Evolutionary conservation across 495 filamentous ascomycete species (phyloP).

Genomic region (Lasiosphaeria miniovina): DNA sequence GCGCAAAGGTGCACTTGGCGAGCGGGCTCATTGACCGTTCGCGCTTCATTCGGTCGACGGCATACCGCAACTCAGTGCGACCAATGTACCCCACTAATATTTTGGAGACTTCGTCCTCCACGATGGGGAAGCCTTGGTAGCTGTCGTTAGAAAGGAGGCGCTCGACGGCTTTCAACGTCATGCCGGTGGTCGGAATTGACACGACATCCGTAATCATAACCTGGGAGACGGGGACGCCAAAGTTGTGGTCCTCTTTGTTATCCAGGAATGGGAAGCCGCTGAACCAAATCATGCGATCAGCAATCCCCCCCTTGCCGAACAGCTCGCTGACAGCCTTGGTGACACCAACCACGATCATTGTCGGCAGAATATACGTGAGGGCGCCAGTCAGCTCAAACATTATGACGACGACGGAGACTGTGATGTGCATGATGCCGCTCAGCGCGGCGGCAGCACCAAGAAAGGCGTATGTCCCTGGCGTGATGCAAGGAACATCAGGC

Average conservation of each 20-base stretch:
- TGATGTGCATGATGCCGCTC: conserved; percentile 98
- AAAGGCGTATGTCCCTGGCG: conserved; percentile 94
- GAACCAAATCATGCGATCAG: conserved; percentile 99
- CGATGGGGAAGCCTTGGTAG: conserved; percentile 93
- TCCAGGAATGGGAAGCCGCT: conserved; percentile 97
- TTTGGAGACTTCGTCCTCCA: conserved; percentile 69
- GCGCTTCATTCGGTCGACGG: conserved; percentile 78
- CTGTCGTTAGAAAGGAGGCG: conserved; percentile 72
- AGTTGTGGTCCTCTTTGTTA: conserved; percentile 97
- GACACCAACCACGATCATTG: conserved; percentile 97
- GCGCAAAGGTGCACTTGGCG: conserved; percentile 71
- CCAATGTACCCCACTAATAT: conserved; percentile 90
- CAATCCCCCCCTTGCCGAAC: conserved; percentile 93
- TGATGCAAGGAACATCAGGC: conserved; percentile 94
- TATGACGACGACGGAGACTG: conserved; percentile 93
- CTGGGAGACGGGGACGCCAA: conserved; percentile 90
- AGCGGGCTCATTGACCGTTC: conserved; percentile 67
- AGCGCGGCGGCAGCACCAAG: conserved; percentile 90
- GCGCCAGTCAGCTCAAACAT: conserved; percentile 98
- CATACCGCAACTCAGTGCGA: conserved; percentile 88
- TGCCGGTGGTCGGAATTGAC: conserved; percentile 69
- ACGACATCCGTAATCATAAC: conserved; percentile 83
- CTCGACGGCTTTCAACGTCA: conserved; percentile 71
- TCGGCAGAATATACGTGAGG: conserved; percentile 91
- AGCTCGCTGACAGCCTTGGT: conserved; percentile 92